A percentile compares a stretch with the other conserved stretches of the same genome.
Conservation (phyloP, 2,329 filamentous ascomycete genomes). For the Botrytis aclada region DNA sequence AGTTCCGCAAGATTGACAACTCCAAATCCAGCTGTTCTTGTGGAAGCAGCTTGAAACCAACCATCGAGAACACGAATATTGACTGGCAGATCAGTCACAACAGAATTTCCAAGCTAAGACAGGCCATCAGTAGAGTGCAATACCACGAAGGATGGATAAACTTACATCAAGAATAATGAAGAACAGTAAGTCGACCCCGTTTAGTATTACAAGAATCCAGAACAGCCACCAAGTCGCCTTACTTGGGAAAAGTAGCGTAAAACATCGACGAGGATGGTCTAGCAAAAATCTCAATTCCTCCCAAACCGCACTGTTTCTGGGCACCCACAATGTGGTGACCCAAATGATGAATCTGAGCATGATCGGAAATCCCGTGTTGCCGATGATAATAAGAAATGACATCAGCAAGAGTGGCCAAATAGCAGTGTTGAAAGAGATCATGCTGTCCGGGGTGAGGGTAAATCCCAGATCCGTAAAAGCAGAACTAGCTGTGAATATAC, state of each 20-base stretch:
- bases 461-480: constrained; percentile 95
- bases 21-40: constrained; percentile 85
- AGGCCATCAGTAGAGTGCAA: constrained; percentile 21
- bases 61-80: constrained; percentile 79
- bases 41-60: constrained; percentile 85
- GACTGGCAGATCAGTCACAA: constrained; percentile 64
- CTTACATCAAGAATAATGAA: constrained; percentile 88
- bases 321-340: constrained; percentile 65
- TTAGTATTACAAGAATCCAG: constrained; percentile 76
- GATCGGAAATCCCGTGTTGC: constrained; percentile 92
- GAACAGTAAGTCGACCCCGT: constrained; percentile 80
- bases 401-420: constrained; percentile 73
- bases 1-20: constrained; percentile 74
- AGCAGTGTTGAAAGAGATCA: constrained; percentile 81
- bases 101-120: constrained; percentile 63
- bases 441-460: constrained; percentile 88
- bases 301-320: constrained; percentile 68
- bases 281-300: constrained; percentile 89
- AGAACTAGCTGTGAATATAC: constrained; percentile 81
- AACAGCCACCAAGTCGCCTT: constrained; percentile 96
- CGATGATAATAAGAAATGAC: constrained; percentile 86
- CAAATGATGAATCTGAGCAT: constrained; percentile 95
- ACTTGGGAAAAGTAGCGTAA: constrained; percentile 88
- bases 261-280: constrained; percentile 93
- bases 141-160: constrained; percentile 25